Percentiles rank a stretch among this genome's conserved stretches.
These are phyloP conservation scores for Kalaharituber pfeilii DNA, from an alignment of 2,329 filamentous ascomycete species.

Conservation along the genomic window DNA sequence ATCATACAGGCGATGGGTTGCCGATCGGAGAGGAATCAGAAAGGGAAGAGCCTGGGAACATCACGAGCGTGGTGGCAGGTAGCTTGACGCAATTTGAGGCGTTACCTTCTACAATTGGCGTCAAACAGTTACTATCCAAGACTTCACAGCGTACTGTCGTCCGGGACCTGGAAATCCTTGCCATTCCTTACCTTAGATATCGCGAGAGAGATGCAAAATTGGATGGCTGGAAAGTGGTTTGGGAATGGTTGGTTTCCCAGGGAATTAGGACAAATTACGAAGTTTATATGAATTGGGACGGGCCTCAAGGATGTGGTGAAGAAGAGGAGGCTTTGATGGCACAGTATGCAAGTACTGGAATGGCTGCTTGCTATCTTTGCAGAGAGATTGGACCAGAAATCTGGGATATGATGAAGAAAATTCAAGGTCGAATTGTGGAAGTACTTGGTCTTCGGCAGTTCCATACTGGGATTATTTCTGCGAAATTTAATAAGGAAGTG, in stretches of 20 bases:
- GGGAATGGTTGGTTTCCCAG: slow-evolving; percentile 14
- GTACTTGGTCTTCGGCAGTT: not conserved
- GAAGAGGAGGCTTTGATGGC: slow-evolving; percentile 8
- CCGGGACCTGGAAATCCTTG: slow-evolving; percentile 11
- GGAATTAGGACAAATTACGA: slow-evolving; percentile 10
- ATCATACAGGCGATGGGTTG: not conserved
- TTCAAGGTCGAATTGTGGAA: slow-evolving; percentile 10
- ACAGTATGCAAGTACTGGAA: slow-evolving; percentile 15
- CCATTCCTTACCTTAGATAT: slow-evolving; percentile 17
- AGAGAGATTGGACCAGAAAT: slow-evolving; percentile 10
- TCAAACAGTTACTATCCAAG: slow-evolving; percentile 13
- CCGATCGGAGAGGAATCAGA: slow-evolving; percentile 3
- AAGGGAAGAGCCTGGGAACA: not conserved
- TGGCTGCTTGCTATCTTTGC: slow-evolving; percentile 19
- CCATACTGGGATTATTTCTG: not conserved
- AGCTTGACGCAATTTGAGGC: slow-evolving; percentile 15
- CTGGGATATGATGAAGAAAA: slow-evolving; percentile 15
- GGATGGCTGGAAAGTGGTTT: slow-evolving; percentile 16
- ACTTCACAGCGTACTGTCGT: slow-evolving; percentile 9
- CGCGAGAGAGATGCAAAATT: slow-evolving; percentile 4
- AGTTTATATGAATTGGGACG: slow-evolving; percentile 20
- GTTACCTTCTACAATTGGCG: slow-evolving; percentile 9
- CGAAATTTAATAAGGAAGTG: not conserved
- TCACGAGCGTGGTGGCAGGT: not conserved
- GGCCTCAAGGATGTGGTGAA: slow-evolving; percentile 4